Conservation (phyloP, 148 eudicot genomes). For the Persicaria maculosa region DNA sequence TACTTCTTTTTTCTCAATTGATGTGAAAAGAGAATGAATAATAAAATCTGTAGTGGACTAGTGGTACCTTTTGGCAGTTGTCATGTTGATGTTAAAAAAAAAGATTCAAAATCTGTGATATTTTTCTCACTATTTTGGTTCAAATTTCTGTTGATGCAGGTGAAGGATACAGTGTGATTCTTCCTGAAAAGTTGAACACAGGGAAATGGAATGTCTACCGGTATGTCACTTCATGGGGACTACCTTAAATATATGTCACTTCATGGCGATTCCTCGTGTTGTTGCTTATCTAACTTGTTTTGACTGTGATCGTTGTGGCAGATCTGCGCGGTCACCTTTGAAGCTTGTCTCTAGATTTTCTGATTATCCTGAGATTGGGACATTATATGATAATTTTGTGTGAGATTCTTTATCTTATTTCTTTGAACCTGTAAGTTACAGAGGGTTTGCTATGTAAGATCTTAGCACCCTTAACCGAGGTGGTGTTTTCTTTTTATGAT, state of each 20-base stretch:
- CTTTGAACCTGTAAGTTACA: neutral
- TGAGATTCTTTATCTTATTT: conserved; percentile 32
- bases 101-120: too few relatives aligned
- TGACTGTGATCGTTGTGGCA: conserved; percentile 27
- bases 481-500: neutral
- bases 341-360: conserved; percentile 61
- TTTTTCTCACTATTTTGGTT: neutral
- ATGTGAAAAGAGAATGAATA: too few relatives aligned
- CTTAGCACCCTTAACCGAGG: neutral
- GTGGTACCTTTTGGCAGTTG: too few relatives aligned
- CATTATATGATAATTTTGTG: conserved; percentile 90
- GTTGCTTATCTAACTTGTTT: neutral
- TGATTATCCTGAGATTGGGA: conserved; percentile 76
- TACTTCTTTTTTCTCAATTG: too few relatives aligned
- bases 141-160: conserved; percentile 26
- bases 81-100: too few relatives aligned
- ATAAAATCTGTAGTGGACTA: too few relatives aligned
- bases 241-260: neutral
- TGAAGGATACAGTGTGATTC: conserved; percentile 70
- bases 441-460: conserved; percentile 1
- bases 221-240: conserved; percentile 27
- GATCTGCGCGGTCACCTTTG: conserved; percentile 75
- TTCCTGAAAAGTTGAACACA: conserved; percentile 85
- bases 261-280: neutral
- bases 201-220: conserved; percentile 98